phyloP scores from a whole-genome alignment of 345 rosid species.

The Moricandia arvensis region DNA sequence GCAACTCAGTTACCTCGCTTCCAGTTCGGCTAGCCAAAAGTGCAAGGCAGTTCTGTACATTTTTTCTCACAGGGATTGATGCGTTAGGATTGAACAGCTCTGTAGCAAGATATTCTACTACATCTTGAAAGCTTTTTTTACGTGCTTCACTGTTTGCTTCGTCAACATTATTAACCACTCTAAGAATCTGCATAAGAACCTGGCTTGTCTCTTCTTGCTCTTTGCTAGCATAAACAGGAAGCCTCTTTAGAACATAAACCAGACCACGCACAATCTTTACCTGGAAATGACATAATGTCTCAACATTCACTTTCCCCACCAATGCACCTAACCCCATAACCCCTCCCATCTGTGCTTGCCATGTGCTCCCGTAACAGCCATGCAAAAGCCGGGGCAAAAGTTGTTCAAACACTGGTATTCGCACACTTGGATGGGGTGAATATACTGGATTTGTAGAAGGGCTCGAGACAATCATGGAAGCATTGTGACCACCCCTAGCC shows the following conservation, averaged over 20 bases:
- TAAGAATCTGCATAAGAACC: slow-evolving; percentile 95
- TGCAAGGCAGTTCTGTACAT: slow-evolving; percentile 92
- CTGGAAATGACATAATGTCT: slow-evolving; percentile 82
- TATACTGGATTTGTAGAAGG: slow-evolving; percentile 99
- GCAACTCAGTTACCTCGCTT: slow-evolving; percentile 95
- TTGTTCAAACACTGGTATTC: slow-evolving; percentile 93
- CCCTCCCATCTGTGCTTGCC: slow-evolving; percentile 99
- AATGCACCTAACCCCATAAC: slow-evolving; percentile 96
- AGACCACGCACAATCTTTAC: slow-evolving; percentile 81
- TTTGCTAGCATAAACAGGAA: slow-evolving; percentile 85
- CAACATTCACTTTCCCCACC: slow-evolving; percentile 97
- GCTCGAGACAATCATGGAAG: slow-evolving; percentile 96
- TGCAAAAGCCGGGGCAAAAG: slow-evolving; percentile 95
- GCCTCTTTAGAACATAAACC: slow-evolving; percentile 90
- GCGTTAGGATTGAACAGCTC: slow-evolving; percentile 91
- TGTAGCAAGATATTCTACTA: slow-evolving; percentile 86
- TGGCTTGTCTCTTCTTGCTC: slow-evolving; percentile 99
- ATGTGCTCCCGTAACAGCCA: slow-evolving; percentile 94
- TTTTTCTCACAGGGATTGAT: slow-evolving; percentile 81
- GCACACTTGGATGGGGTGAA: slow-evolving; percentile 90
- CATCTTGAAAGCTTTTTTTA: slow-evolving; percentile 89
- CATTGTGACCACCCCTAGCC: slow-evolving; percentile 88
- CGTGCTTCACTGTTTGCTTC: slow-evolving; percentile 94
- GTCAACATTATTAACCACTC: slow-evolving; percentile 93
- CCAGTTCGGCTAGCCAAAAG: slow-evolving; percentile 97